These are phyloP conservation scores for Kondoa subrosea DNA, from an alignment of 768 basidiomycete genomes.

Conservation along the genomic window DNA sequence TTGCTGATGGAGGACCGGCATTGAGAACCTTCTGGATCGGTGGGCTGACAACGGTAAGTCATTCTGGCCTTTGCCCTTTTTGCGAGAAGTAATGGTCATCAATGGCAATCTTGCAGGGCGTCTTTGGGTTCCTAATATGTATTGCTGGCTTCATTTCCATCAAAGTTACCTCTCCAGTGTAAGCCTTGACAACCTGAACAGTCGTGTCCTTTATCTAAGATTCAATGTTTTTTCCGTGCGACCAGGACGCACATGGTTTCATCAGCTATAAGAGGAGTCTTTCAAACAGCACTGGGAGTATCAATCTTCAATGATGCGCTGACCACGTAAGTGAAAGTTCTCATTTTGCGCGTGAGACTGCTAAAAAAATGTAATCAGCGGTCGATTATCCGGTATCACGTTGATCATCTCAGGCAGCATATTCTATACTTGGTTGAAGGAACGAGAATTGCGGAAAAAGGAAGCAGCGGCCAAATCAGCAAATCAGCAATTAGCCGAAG, in stretches of 20 bases:
- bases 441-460: constrained; percentile 32
- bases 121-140: constrained; percentile 86
- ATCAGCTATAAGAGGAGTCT: constrained; percentile 82
- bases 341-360: not conserved
- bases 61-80: too few species aligned
- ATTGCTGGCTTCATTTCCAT: constrained; percentile 71
- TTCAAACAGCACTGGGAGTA: constrained; percentile 62
- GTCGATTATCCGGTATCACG: constrained; percentile 60
- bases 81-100: too few species aligned
- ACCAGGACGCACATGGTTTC: constrained; percentile 79
- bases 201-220: too few species aligned
- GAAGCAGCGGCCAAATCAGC: not conserved
- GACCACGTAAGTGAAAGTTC: constrained; percentile 52
- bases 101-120: too few species aligned
- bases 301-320: constrained; percentile 70
- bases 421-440: constrained; percentile 40
- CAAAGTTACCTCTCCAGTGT: too few species aligned
- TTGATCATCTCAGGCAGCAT: constrained; percentile 68
- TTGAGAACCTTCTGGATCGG: constrained; percentile 30
- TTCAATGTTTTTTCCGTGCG: constrained; percentile 66
- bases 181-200: too few species aligned
- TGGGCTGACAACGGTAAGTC: constrained; percentile 26
- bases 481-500: not conserved
- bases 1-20: constrained; percentile 37
- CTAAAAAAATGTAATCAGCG: constrained; percentile 37